Conservation (phyloP, 495 filamentous ascomycete species). For the Alectoria sarmentosa region DNA sequence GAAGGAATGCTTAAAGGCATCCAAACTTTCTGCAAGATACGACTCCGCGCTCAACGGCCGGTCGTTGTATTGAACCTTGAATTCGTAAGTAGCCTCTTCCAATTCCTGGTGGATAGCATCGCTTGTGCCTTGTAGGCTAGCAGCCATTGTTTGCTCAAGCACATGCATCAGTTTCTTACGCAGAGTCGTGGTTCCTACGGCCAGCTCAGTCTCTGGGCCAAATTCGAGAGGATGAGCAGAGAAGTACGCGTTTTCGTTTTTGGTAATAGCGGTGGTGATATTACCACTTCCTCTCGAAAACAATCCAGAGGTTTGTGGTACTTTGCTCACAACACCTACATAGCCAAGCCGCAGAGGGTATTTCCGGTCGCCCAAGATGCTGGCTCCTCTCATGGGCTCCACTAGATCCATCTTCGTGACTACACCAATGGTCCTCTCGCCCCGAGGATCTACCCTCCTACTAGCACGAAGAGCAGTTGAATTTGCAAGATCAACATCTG, state of each 20-base stretch:
- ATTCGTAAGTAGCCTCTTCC: constrained; percentile 96
- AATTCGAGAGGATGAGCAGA: constrained; percentile 75
- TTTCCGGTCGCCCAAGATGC: constrained; percentile 77
- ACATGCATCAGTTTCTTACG: constrained; percentile 96
- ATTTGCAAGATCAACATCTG: constrained; percentile 95
- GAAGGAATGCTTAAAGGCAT: constrained; percentile 97
- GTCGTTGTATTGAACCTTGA: constrained; percentile 99
- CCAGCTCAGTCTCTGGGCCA: constrained; percentile 59
- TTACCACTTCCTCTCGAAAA: constrained; percentile 82
- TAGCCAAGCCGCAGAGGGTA: constrained; percentile 96
- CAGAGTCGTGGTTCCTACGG: constrained; percentile 76
- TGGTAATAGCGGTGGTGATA: constrained; percentile 71
- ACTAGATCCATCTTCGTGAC: constrained; percentile 99
- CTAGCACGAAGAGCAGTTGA: constrained; percentile 89
- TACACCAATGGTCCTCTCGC: constrained; percentile 94
- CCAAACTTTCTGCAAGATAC: constrained; percentile 88
- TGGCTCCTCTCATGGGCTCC: constrained; percentile 67
- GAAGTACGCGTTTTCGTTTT: constrained; percentile 87
- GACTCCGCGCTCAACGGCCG: constrained; percentile 89
- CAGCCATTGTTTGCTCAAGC: constrained; percentile 93
- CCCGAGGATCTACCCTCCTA: constrained; percentile 84
- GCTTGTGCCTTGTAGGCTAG: constrained; percentile 75
- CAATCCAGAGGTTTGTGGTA: constrained; percentile 60
- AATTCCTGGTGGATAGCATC: constrained; percentile 93
- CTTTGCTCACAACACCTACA: constrained; percentile 85